phyloP scores from a whole-genome alignment of 208 protist genomes.

The Leishmania turanica region DNA sequence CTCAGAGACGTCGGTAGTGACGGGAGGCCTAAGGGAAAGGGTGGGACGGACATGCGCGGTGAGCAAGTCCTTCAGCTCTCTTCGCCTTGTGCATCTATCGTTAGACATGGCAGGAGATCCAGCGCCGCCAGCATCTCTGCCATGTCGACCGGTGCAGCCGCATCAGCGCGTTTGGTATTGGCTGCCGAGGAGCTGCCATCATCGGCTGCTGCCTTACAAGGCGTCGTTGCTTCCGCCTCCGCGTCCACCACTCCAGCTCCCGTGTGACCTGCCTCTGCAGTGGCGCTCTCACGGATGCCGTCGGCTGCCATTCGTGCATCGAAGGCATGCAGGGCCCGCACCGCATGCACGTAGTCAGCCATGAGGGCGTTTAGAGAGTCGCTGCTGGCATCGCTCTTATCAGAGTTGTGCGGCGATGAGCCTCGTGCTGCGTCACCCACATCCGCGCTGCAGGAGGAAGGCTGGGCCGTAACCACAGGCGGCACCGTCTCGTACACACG shows the following conservation, averaged over 20 bases:
- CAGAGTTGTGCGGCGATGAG: neutral
- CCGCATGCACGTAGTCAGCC: conserved; percentile 34
- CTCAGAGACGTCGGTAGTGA: neutral
- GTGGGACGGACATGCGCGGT: neutral
- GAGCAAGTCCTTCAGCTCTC: neutral
- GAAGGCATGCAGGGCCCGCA: conserved; percentile 23
- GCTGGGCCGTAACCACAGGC: neutral
- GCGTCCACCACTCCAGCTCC: neutral
- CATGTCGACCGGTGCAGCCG: conserved; percentile 4
- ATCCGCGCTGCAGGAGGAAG: neutral
- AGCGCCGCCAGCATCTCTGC: conserved; percentile 18
- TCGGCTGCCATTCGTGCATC: neutral
- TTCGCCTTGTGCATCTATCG: neutral
- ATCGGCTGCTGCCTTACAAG: neutral
- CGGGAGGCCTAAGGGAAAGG: neutral
- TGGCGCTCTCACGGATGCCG: neutral
- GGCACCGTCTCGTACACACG: conserved; percentile 12
- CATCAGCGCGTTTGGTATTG: neutral
- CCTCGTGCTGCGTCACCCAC: neutral
- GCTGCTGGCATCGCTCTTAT: neutral
- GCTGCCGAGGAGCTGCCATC: neutral
- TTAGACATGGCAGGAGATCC: conserved; percentile 27
- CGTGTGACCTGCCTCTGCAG: neutral
- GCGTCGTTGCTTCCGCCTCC: neutral
- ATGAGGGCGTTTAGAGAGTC: conserved; percentile 43